Evolutionary conservation across 441 rosid species (phyloP).

Genomic region (Erodium chrysanthum): DNA sequence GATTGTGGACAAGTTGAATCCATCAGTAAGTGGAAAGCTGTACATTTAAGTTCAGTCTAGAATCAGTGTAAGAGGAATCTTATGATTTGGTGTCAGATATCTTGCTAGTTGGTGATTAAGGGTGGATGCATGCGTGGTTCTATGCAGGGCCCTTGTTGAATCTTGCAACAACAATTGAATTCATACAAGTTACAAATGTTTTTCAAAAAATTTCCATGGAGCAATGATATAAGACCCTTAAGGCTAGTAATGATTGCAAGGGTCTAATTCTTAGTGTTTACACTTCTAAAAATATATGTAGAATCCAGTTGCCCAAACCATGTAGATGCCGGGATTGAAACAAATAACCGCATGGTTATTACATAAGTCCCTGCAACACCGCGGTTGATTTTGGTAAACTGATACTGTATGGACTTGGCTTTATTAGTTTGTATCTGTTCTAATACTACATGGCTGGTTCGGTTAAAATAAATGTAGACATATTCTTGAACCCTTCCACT

Average conservation of each 20-base stretch:
- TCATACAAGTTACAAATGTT: background rate
- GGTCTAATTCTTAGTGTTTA: background rate
- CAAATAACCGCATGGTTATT: too few relatives aligned
- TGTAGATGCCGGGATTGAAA: too few relatives aligned
- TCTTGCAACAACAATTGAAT: background rate
- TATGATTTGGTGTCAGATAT: background rate
- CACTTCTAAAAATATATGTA: background rate
- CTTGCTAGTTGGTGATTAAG: background rate
- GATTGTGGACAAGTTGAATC: constrained; percentile 82
- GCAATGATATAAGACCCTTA: background rate
- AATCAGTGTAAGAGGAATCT: background rate
- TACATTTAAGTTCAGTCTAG: background rate
- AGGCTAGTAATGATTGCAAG: background rate
- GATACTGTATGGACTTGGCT: too few relatives aligned
- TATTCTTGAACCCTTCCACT: too few relatives aligned
- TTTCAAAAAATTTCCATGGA: background rate
- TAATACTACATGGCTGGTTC: too few relatives aligned
- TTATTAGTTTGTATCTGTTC: too few relatives aligned
- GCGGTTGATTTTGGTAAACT: too few relatives aligned
- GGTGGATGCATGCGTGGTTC: background rate
- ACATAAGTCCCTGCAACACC: too few relatives aligned
- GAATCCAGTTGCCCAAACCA: background rate
- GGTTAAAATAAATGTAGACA: too few relatives aligned
- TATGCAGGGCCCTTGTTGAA: background rate
- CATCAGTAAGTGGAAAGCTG: constrained; percentile 50